Conservation (phyloP, 495 filamentous ascomycete genomes). For the Podospora australis region DNA sequence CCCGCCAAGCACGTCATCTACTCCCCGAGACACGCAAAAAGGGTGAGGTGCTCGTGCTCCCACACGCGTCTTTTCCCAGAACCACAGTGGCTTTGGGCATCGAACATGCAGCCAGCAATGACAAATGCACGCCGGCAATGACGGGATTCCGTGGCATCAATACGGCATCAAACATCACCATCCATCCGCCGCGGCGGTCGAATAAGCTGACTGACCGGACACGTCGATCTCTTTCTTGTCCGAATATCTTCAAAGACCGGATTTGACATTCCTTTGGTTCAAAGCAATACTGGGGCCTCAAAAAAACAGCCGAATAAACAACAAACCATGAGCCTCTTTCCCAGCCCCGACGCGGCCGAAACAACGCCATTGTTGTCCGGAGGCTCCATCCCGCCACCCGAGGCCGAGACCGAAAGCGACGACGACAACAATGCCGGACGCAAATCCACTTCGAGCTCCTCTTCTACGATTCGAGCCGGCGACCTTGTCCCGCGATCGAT, state of each 20-base stretch:
- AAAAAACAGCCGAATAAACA: background rate
- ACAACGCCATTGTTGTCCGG: background rate
- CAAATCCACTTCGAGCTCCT: too few species aligned
- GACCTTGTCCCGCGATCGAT: conserved; percentile 21
- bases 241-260: too few species aligned
- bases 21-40: background rate
- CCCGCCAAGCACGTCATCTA: conserved; percentile 1
- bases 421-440: background rate
- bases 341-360: background rate
- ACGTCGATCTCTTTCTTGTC: too few species aligned
- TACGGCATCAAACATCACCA: too few species aligned
- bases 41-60: background rate
- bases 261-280: too few species aligned
- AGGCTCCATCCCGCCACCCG: background rate
- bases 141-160: too few species aligned
- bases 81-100: too few species aligned
- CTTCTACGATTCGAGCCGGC: background rate
- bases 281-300: background rate
- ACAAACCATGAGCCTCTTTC: background rate
- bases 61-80: too few species aligned
- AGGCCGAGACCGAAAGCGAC: too few species aligned
- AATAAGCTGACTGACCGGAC: too few species aligned
- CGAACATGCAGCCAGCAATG: too few species aligned
- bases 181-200: too few species aligned
- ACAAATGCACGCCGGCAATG: background rate